Percentiles rank a stretch among this genome's conserved stretches.
These are phyloP conservation scores for Citrus cavaleriei DNA, from an alignment of 345 rosid genomes.

Conservation along the genomic window DNA sequence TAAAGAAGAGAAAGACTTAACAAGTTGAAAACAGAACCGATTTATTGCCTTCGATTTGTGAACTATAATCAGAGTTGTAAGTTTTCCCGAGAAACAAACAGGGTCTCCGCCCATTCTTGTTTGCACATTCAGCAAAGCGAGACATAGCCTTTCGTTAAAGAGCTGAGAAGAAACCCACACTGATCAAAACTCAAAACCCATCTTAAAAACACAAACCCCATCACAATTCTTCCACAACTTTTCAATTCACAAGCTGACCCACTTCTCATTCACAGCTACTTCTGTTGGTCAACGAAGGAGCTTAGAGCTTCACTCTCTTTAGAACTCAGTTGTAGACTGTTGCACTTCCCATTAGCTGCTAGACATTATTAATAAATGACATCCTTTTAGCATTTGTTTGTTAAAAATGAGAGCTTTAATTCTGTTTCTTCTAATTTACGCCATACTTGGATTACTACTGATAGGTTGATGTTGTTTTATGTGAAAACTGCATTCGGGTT, in stretches of 20 bases:
- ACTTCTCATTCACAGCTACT: constrained; percentile 51
- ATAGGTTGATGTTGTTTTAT: constrained; percentile 64
- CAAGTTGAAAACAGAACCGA: no score
- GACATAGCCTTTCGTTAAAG: constrained; percentile 15
- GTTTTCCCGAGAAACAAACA: constrained; percentile 17
- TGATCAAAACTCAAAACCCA: background rate
- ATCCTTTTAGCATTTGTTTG: constrained; percentile 63
- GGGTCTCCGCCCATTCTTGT: constrained; percentile 19
- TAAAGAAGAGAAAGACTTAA: no score
- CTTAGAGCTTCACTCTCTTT: constrained; percentile 36
- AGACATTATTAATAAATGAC: constrained; percentile 52
- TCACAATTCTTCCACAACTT: constrained; percentile 36
- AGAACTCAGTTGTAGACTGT: constrained; percentile 42
- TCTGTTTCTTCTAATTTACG: constrained; percentile 53
- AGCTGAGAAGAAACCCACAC: constrained; percentile 58
- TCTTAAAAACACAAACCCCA: background rate
- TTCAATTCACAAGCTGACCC: constrained; percentile 54
- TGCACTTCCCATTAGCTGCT: constrained; percentile 42
- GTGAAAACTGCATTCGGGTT: constrained; percentile 41
- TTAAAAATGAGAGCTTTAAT: constrained; percentile 25
- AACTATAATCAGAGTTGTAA: background rate
- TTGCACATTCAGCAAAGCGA: background rate
- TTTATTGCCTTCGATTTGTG: no score
- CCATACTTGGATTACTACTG: constrained; percentile 50
- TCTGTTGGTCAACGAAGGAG: constrained; percentile 52